phyloP scores from a whole-genome alignment of 495 filamentous ascomycete species.

The Tetracladium setigerum region DNA sequence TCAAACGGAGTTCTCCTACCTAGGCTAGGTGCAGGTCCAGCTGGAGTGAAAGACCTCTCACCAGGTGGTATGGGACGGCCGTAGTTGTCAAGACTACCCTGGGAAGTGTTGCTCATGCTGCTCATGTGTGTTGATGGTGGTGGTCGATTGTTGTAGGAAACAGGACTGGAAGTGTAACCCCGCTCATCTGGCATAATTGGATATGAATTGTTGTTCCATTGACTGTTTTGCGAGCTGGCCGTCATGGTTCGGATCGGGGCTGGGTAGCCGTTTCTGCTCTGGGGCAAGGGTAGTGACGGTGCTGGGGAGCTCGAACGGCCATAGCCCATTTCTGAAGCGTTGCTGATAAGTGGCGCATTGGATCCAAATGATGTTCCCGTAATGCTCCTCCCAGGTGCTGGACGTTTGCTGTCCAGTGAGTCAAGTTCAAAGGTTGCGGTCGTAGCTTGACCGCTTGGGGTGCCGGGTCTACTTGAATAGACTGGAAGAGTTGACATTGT shows the following conservation, averaged over 20 bases:
- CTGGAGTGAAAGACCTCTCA: constrained; percentile 14
- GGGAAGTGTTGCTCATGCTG: not conserved
- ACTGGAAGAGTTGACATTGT: constrained; percentile 59
- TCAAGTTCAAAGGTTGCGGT: constrained; percentile 38
- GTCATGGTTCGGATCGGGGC: constrained; percentile 20
- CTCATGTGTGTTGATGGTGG: not conserved
- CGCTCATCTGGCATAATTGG: constrained; percentile 20
- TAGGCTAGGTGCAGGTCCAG: constrained; percentile 6
- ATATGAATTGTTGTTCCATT: constrained; percentile 11
- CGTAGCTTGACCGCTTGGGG: constrained; percentile 23
- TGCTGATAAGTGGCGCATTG: constrained; percentile 48
- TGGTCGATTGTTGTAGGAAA: constrained; percentile 12
- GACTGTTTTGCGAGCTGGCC: constrained; percentile 11
- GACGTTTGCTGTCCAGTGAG: constrained; percentile 36
- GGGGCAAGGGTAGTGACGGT: constrained; percentile 29
- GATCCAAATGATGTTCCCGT: constrained; percentile 39
- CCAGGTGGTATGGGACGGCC: constrained; percentile 14
- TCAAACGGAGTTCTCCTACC: constrained; percentile 16
- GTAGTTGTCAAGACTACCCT: constrained; percentile 7
- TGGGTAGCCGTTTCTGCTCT: constrained; percentile 30
- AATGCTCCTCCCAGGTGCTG: constrained; percentile 28
- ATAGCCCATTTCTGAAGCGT: constrained; percentile 54
- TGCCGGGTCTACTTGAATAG: constrained; percentile 50
- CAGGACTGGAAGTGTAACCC: constrained; percentile 19
- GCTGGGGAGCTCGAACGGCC: constrained; percentile 37